phyloP scores from a whole-genome alignment of 306 rosid genomes.

The Prunus mongolica region DNA sequence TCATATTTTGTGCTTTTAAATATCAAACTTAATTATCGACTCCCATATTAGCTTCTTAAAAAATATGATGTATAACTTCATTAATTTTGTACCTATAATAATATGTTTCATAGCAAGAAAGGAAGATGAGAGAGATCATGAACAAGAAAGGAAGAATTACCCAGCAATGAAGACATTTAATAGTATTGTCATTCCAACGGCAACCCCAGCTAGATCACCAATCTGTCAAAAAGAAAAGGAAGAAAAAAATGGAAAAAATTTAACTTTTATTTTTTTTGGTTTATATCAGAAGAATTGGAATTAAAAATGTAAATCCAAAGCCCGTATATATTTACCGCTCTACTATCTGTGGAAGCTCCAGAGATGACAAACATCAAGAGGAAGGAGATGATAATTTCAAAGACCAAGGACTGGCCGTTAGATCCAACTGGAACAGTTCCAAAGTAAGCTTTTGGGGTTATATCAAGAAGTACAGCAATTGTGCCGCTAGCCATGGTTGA shows the following conservation, averaged over 20 bases:
- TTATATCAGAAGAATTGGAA: too few species aligned
- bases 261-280: too few species aligned
- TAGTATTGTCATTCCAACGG: slow-evolving; percentile 34
- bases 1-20: too few species aligned
- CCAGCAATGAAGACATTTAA: slow-evolving; percentile 39
- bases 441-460: slow-evolving; percentile 19
- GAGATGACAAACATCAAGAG: slow-evolving; percentile 41
- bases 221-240: slow-evolving; percentile 5
- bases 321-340: slow-evolving; percentile 19
- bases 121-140: background rate
- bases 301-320: background rate
- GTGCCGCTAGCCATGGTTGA: slow-evolving; percentile 37
- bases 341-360: slow-evolving; percentile 27
- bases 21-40: too few species aligned
- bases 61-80: too few species aligned
- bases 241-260: background rate
- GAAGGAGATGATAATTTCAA: slow-evolving; percentile 32
- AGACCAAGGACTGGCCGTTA: slow-evolving; percentile 16
- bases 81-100: too few species aligned
- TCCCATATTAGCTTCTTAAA: too few species aligned
- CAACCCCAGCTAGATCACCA: slow-evolving; percentile 30
- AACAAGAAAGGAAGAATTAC: slow-evolving; percentile 3
- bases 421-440: slow-evolving; percentile 40
- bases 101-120: background rate
- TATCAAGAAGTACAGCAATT: slow-evolving; percentile 14